phyloP scores from a whole-genome alignment of 805 yeast species.

The Yarrowia sp. region DNA sequence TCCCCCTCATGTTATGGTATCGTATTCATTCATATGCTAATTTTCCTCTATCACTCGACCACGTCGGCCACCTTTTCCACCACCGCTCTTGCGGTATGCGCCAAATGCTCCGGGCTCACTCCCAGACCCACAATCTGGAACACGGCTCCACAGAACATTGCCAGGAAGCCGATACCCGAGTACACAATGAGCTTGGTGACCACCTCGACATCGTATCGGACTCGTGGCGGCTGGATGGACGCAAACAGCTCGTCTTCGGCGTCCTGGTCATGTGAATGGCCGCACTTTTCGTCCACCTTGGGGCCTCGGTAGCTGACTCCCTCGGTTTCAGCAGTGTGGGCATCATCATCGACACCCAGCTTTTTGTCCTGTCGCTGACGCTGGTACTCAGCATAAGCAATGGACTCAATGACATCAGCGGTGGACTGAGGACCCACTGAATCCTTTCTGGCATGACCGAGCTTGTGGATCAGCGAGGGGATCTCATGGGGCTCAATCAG shows the following conservation, averaged over 20 bases:
- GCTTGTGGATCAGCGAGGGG: slow-evolving; percentile 35
- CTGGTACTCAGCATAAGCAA: slow-evolving; percentile 38
- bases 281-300: slow-evolving; percentile 7
- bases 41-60: not conserved
- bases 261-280: slow-evolving; percentile 5
- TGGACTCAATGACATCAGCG: slow-evolving; percentile 44
- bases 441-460: slow-evolving; percentile 38
- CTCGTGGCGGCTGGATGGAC: slow-evolving; percentile 38
- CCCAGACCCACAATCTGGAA: slow-evolving; percentile 28
- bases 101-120: not conserved
- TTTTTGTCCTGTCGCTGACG: slow-evolving; percentile 28
- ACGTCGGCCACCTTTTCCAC: not conserved
- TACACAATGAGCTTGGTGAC: slow-evolving; percentile 75
- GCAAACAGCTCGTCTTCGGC: slow-evolving; percentile 32
- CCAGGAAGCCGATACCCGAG: slow-evolving; percentile 69
- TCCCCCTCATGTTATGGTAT: no score
- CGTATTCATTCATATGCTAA: no score
- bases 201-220: slow-evolving; percentile 69
- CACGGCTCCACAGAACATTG: slow-evolving; percentile 39
- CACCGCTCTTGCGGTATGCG: not conserved
- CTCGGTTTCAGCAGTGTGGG: not conserved
- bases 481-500: slow-evolving; percentile 38
- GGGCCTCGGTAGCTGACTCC: slow-evolving; percentile 10
- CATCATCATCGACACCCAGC: slow-evolving; percentile 1
- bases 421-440: slow-evolving; percentile 46